Percentiles rank a stretch among this genome's conserved stretches.
These are phyloP conservation scores for Salix purpurea DNA, from an alignment of 345 rosid species.

Conservation along the genomic window DNA sequence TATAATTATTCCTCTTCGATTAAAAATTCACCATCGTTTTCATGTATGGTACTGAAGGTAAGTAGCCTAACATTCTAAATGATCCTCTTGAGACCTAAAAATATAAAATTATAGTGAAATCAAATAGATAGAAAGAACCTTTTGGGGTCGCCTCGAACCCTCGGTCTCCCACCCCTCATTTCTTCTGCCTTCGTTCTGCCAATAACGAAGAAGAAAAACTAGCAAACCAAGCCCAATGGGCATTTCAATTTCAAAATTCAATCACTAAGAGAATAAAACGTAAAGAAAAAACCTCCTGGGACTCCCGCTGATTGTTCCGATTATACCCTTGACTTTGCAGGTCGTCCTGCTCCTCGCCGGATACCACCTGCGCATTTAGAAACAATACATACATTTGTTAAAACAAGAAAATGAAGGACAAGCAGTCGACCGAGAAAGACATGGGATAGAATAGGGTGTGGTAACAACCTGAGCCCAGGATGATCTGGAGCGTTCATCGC, in stretches of 20 bases:
- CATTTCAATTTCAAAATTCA: not conserved
- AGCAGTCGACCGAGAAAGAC: not conserved
- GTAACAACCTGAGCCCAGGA: slow-evolving; percentile 64
- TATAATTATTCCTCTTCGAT: too few relatives aligned
- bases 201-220: slow-evolving; percentile 7
- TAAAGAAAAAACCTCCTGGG: slow-evolving; percentile 21
- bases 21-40: too few relatives aligned
- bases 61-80: too few relatives aligned
- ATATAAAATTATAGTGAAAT: not conserved
- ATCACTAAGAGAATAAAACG: too few relatives aligned
- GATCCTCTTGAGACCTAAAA: not conserved
- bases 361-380: slow-evolving; percentile 57
- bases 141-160: slow-evolving; percentile 33
- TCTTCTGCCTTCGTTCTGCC: slow-evolving; percentile 16
- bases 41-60: too few relatives aligned
- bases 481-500: slow-evolving; percentile 64
- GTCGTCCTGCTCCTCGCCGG: slow-evolving; percentile 45
- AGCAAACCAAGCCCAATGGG: not conserved
- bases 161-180: slow-evolving; percentile 28
- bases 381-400: not conserved
- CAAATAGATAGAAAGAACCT: slow-evolving; percentile 23
- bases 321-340: slow-evolving; percentile 4
- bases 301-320: slow-evolving; percentile 19
- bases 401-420: not conserved
- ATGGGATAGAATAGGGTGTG: not conserved